Evolutionary conservation across 2,329 filamentous ascomycete species (phyloP), one percentile per base, ranked within the genome.

Genomic region (Aspergillus ruber): DNA sequence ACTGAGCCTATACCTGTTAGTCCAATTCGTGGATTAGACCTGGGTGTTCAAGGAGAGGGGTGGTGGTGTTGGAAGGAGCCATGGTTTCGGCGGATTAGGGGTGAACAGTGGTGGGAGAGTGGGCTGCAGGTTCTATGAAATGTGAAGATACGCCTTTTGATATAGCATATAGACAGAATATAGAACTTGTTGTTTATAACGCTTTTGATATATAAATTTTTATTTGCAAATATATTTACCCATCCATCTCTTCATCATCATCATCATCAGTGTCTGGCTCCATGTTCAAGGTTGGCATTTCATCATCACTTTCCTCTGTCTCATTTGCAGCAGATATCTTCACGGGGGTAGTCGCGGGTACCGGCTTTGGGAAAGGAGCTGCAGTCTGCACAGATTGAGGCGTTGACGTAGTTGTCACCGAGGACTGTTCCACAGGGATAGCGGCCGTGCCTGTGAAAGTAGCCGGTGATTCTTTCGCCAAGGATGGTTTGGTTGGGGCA

Each of bases 1-100:
- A 82, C 82, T 51, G 89, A 96, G 66, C 88, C 89, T 0, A 69
- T 95, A n/a, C 88, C 90, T 0, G 54, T 91, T 7, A 94, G 88
- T 46, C 61, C 78, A 1, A 61, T 90, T n/a, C 75, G 88, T 21
- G 79, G 77, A 2, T 29, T 90, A 13, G 84, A 86, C 0, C 72
- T 84, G 29, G 86, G 85, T 0, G 70, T 72, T 1, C 66, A 74
- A 15, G 80, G 77, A 0, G 82, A 86, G 58, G 69, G 75, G 1
- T 84, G 81, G 75, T 87, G 81, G 80, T 80, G 86, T 57, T 89
- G 84, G 80, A 74, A 76, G 52, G 63, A 73, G 27, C 65, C 75
- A 18, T 71, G 79, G 51, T 64, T 82, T 18, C 74, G 76, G 1
- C 83, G 79, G 78, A 76, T 85, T 66, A 66, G 58, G 2, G 85